Conservation (phyloP, 345 rosid species). For the Sisymbrium irio region DNA sequence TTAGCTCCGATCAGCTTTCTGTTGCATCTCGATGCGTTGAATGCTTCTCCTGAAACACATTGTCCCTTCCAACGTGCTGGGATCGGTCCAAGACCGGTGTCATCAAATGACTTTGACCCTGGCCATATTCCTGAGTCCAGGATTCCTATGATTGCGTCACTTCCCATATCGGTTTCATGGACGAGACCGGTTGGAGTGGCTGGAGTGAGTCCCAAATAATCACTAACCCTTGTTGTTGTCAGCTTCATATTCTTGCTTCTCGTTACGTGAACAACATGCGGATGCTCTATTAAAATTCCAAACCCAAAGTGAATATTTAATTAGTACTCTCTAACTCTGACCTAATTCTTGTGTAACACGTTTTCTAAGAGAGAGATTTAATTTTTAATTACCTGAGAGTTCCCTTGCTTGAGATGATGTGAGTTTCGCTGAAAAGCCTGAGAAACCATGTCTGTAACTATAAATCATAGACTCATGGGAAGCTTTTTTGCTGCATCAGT, state of each 20-base stretch:
- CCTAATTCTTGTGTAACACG: conserved; percentile 13
- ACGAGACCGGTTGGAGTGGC: conserved; percentile 41
- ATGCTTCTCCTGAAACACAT: conserved; percentile 42
- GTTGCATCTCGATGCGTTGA: conserved; percentile 43
- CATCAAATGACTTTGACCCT: conserved; percentile 42
- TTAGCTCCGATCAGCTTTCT: conserved; percentile 49
- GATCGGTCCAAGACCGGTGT: conserved; percentile 44
- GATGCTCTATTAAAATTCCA: conserved; percentile 39
- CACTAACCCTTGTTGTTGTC: conserved; percentile 65
- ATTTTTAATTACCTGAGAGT: conserved; percentile 43
- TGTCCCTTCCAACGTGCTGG: conserved; percentile 54
- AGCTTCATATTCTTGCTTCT: conserved; percentile 52
- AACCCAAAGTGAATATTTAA: neutral
- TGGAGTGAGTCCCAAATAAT: conserved; percentile 56
- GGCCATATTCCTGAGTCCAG: conserved; percentile 62
- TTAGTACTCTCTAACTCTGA: neutral
- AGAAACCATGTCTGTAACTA: conserved; percentile 72
- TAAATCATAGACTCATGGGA: conserved; percentile 56
- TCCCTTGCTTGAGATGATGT: conserved; percentile 54
- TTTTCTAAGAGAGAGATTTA: neutral
- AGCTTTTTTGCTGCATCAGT: conserved; percentile 49
- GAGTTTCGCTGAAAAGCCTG: conserved; percentile 75
- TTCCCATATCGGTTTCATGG: conserved; percentile 57
- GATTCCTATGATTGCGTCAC: conserved; percentile 60
- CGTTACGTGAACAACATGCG: conserved; percentile 54